Percentiles rank a stretch among this genome's conserved stretches.
phyloP scores from a whole-genome alignment of 2,329 filamentous ascomycete species.

The Botrytis elliptica region DNA sequence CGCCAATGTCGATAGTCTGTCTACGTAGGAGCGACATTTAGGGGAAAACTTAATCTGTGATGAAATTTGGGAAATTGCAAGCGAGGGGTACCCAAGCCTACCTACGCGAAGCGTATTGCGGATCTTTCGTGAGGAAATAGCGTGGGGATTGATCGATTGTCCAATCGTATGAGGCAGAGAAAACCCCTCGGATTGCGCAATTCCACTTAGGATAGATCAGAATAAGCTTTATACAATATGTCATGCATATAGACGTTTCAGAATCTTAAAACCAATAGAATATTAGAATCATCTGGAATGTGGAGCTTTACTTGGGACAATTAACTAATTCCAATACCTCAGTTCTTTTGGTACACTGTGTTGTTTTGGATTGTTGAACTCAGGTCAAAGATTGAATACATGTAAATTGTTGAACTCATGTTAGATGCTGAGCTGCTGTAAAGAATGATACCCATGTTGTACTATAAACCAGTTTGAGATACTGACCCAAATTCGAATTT shows the following conservation, averaged over 20 bases:
- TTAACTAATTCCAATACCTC: not conserved
- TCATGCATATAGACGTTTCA: too few species aligned
- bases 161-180: not conserved
- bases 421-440: not conserved
- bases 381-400: too few species aligned
- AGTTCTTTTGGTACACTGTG: not conserved
- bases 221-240: not conserved
- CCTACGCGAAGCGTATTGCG: not conserved
- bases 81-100: too few species aligned
- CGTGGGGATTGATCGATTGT: not conserved
- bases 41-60: not conserved
- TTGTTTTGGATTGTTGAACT: not conserved
- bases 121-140: not conserved
- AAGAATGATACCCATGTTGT: not conserved
- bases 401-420: not conserved
- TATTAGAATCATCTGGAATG: not conserved
- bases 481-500: not conserved
- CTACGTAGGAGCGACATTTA: accelerated
- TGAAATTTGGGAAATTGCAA: not conserved
- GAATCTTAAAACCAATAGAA: not conserved
- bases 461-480: not conserved
- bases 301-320: not conserved
- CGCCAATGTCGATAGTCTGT: too few species aligned
- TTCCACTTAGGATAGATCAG: not conserved
- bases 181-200: accelerated